Evolutionary conservation across 305 asterid genomes (phyloP).

Genomic region (Plantago rigida): DNA sequence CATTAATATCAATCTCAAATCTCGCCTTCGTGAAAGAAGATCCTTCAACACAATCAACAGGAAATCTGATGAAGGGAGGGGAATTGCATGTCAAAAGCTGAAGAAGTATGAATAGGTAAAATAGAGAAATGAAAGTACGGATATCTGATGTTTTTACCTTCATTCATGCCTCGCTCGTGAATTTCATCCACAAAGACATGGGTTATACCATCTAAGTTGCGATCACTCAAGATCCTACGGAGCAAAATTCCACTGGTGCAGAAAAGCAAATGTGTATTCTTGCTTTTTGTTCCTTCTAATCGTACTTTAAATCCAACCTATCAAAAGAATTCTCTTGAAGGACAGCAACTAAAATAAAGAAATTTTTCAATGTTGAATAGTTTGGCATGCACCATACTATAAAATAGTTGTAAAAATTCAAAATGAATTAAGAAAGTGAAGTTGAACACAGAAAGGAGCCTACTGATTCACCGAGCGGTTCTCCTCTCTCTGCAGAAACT

Average conservation of each 20-base stretch:
- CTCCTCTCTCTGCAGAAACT: slow-evolving; percentile 97
- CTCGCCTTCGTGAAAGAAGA: slow-evolving; percentile 86
- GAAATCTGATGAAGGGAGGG: slow-evolving; percentile 60
- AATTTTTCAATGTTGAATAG: slow-evolving; percentile 23
- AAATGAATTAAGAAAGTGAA: slow-evolving; percentile 16
- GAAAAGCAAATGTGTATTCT: slow-evolving; percentile 86
- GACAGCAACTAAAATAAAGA: slow-evolving; percentile 33
- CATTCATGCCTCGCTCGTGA: slow-evolving; percentile 99
- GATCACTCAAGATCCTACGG: slow-evolving; percentile 89
- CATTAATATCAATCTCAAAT: slow-evolving; percentile 93
- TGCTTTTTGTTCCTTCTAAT: slow-evolving; percentile 92
- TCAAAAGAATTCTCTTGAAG: slow-evolving; percentile 36
- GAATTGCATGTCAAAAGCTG: slow-evolving; percentile 32
- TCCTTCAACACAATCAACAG: slow-evolving; percentile 90
- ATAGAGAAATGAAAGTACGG: not conserved
- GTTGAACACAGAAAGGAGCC: slow-evolving; percentile 34
- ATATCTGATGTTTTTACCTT: slow-evolving; percentile 47
- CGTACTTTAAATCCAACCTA: slow-evolving; percentile 97
- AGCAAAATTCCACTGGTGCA: slow-evolving; percentile 98
- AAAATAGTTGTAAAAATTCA: not conserved
- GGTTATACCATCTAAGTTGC: slow-evolving; percentile 73
- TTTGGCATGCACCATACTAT: slow-evolving; percentile 19
- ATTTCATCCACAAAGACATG: slow-evolving; percentile 97
- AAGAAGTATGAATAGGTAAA: slow-evolving; percentile 14
- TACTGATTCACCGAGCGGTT: slow-evolving; percentile 95